These are phyloP conservation scores for Lachnellula arida DNA, from an alignment of 2,329 filamentous ascomycete species.

Conservation along the genomic window DNA sequence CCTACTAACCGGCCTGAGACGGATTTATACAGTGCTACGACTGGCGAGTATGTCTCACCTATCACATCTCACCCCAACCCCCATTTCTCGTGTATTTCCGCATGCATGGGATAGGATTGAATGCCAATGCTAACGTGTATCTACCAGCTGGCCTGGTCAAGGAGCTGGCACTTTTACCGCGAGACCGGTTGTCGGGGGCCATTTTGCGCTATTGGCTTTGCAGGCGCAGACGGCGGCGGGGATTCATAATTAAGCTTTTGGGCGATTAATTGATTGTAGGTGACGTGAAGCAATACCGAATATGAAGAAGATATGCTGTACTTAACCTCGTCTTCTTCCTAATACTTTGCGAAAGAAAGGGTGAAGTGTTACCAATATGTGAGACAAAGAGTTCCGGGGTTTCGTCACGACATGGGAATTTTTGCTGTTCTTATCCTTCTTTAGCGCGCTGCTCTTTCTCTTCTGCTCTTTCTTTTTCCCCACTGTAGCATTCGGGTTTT, in stretches of 20 bases:
- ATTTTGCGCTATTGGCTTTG: constrained; percentile 68
- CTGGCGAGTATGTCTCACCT: constrained; percentile 54
- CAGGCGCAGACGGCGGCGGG: not conserved
- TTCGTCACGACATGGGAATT: no score
- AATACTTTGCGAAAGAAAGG: no score
- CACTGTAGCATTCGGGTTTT: no score
- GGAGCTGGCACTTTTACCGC: constrained; percentile 57
- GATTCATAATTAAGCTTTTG: not conserved
- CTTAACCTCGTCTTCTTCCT: no score
- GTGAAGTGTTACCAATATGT: no score
- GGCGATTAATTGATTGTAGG: no score
- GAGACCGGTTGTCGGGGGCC: constrained; percentile 70
- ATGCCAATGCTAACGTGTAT: not conserved
- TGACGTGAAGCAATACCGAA: no score
- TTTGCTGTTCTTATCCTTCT: no score
- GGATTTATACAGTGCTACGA: constrained; percentile 70
- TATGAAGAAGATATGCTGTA: no score
- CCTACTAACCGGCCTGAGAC: constrained; percentile 66
- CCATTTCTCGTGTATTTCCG: not conserved
- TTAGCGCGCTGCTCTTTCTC: no score
- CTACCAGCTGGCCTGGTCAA: not conserved
- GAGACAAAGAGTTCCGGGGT: no score
- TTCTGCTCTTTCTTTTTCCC: no score
- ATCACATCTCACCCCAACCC: not conserved
- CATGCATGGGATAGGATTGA: not conserved